phyloP scores from a whole-genome alignment of 2,329 filamentous ascomycete genomes.

The Aspergillus luchuensis region DNA sequence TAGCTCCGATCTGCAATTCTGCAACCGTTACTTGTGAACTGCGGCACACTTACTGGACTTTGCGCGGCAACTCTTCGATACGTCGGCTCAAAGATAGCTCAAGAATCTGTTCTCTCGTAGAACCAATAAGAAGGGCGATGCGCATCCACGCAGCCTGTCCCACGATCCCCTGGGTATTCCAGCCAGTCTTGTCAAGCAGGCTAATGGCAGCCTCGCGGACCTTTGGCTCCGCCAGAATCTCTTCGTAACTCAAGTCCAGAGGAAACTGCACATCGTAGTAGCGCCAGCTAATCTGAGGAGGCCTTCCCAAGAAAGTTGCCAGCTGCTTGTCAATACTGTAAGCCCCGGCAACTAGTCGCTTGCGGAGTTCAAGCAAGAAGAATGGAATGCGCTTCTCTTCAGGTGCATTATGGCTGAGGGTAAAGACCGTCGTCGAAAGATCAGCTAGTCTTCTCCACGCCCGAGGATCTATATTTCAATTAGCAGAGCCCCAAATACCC shows the following conservation, averaged over 20 bases:
- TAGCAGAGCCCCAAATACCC: background rate
- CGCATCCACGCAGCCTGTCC: slow-evolving; percentile 7
- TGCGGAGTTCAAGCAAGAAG: slow-evolving; percentile 6
- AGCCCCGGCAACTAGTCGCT: slow-evolving; percentile 4
- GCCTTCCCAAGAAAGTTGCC: slow-evolving; percentile 6
- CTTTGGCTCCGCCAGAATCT: slow-evolving; percentile 6
- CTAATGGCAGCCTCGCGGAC: slow-evolving; percentile 5
- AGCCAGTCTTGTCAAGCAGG: slow-evolving; percentile 8
- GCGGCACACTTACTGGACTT: slow-evolving; percentile 19
- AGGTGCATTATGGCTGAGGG: slow-evolving; percentile 47
- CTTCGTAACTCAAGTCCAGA: slow-evolving; percentile 7
- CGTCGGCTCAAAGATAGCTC: slow-evolving; percentile 17
- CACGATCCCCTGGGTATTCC: slow-evolving; percentile 8
- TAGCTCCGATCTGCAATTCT: background rate
- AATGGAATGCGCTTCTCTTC: slow-evolving; percentile 22
- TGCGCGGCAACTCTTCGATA: slow-evolving; percentile 18
- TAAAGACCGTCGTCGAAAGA: slow-evolving; percentile 46
- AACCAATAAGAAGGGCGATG: slow-evolving; percentile 9
- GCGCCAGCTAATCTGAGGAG: slow-evolving; percentile 10
- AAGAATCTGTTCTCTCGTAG: slow-evolving; percentile 7
- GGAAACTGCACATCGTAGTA: slow-evolving; percentile 10
- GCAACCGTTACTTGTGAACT: no score
- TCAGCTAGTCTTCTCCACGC: slow-evolving; percentile 51
- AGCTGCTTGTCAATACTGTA: slow-evolving; percentile 11
- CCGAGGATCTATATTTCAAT: slow-evolving; percentile 38